Conservation (phyloP, 768 basidiomycete species). For the Leccinum disarticulatum region DNA sequence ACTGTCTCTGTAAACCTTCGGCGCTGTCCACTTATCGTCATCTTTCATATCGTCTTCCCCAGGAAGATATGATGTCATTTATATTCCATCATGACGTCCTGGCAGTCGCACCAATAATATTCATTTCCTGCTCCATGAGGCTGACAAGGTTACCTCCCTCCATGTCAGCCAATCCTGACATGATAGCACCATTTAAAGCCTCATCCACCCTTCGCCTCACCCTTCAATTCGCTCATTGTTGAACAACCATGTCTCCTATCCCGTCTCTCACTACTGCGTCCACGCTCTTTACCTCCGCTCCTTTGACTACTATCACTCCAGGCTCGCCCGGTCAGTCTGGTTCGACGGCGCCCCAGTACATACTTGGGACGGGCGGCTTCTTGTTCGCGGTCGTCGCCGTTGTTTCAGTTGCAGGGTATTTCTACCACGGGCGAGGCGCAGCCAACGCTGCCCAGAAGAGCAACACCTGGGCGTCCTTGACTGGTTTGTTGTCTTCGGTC, state of each 20-base stretch:
- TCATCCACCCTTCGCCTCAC: background rate
- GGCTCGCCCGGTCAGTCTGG: conserved; percentile 1
- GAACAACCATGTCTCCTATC: conserved; percentile 20
- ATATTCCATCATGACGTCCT: background rate
- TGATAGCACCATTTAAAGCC: conserved; percentile 4
- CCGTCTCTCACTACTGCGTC: conserved; percentile 12
- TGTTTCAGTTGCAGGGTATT: conserved; percentile 16
- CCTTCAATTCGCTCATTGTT: background rate
- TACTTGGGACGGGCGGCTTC: conserved; percentile 16
- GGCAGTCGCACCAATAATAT: background rate
- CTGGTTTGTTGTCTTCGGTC: conserved; percentile 8
- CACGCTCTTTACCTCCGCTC: background rate
- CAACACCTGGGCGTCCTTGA: conserved; percentile 9
- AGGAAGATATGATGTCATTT: background rate
- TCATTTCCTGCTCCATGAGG: background rate
- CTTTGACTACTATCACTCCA: conserved; percentile 2
- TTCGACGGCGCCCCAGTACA: background rate
- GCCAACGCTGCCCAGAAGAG: background rate
- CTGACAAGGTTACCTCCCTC: conserved; percentile 7
- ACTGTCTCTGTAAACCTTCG: background rate
- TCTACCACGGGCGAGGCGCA: conserved; percentile 10
- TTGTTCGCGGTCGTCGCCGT: conserved; percentile 15
- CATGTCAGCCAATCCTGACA: conserved; percentile 7
- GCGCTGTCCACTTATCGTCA: too few species aligned
- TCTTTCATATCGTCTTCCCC: background rate